Conservation (phyloP, 805 yeast genomes). For the Spathaspora passalidarum region DNA sequence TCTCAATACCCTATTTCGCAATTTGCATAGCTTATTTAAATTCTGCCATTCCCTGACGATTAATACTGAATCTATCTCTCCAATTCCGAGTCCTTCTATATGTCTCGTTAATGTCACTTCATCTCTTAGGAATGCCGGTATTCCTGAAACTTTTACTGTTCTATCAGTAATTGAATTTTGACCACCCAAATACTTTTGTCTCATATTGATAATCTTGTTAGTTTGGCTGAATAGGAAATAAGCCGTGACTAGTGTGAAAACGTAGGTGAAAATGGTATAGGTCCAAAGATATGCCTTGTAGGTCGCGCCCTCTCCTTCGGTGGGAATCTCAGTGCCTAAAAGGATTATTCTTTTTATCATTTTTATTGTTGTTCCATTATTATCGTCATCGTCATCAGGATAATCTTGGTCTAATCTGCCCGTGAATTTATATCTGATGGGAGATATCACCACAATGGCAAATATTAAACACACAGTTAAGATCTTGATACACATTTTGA, state of each 20-base stretch:
- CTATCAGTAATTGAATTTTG: constrained; percentile 90
- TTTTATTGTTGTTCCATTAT: constrained; percentile 5
- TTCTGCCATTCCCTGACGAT: constrained; percentile 86
- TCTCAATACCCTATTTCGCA: constrained; percentile 51
- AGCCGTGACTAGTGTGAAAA: constrained; percentile 70
- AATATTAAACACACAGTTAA: constrained; percentile 62
- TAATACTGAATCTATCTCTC: constrained; percentile 71
- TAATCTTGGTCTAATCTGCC: constrained; percentile 48
- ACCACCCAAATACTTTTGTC: constrained; percentile 79
- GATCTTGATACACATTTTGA: constrained; percentile 79
- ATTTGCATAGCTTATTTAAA: constrained; percentile 61
- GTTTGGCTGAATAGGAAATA: constrained; percentile 67
- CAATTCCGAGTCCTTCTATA: constrained; percentile 75
- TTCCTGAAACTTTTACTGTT: constrained; percentile 83
- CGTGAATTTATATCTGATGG: constrained; percentile 77
- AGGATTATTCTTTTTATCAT: background rate
- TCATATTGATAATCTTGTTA: constrained; percentile 63
- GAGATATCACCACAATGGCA: constrained; percentile 75
- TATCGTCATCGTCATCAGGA: constrained; percentile 14
- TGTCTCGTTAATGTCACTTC: constrained; percentile 69
- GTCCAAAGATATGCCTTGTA: constrained; percentile 72
- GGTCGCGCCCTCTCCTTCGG: constrained; percentile 28
- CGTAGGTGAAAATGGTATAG: constrained; percentile 82
- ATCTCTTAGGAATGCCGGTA: constrained; percentile 76
- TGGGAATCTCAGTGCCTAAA: constrained; percentile 16